phyloP scores from a whole-genome alignment of 1,139 yeast genomes.

The Komagataea norvegica region DNA sequence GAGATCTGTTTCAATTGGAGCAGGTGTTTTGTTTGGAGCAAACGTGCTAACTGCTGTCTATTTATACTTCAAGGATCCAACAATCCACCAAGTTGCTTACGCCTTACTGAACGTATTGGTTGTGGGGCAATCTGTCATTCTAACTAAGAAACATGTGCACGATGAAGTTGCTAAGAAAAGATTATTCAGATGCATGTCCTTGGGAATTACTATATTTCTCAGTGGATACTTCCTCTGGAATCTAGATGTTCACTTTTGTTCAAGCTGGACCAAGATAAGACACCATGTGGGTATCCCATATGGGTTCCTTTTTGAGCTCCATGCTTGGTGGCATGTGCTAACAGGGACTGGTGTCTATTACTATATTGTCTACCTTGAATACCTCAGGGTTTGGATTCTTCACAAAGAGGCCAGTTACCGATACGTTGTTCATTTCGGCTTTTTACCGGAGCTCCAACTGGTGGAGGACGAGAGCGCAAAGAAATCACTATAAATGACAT shows the following conservation, averaged over 20 bases:
- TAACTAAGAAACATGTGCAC: slow-evolving; percentile 49
- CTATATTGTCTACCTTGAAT: slow-evolving; percentile 56
- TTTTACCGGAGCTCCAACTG: slow-evolving; percentile 38
- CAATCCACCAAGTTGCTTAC: slow-evolving; percentile 64
- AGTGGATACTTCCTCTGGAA: slow-evolving; percentile 82
- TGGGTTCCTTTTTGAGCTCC: slow-evolving; percentile 85
- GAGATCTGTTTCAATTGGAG: slow-evolving; percentile 42
- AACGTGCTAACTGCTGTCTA: slow-evolving; percentile 58
- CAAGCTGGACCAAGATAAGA: slow-evolving; percentile 56
- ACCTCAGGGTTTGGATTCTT: slow-evolving; percentile 56
- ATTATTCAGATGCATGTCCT: slow-evolving; percentile 48
- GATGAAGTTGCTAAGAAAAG: slow-evolving; percentile 43
- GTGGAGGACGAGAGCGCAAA: neutral
- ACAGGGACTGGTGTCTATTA: slow-evolving; percentile 82
- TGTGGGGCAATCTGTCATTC: slow-evolving; percentile 47
- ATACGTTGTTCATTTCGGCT: slow-evolving; percentile 47
- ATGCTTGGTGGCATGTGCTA: slow-evolving; percentile 97
- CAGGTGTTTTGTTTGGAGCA: slow-evolving; percentile 53
- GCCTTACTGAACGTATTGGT: slow-evolving; percentile 55
- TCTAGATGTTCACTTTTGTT: slow-evolving; percentile 76
- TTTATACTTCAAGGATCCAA: slow-evolving; percentile 68
- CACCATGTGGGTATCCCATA: slow-evolving; percentile 78
- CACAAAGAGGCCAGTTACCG: slow-evolving; percentile 48
- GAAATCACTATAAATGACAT: too few relatives aligned
- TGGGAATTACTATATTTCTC: slow-evolving; percentile 62